Conservation (phyloP, 352 stramenopile species). For the Phytophthora vignae region DNA sequence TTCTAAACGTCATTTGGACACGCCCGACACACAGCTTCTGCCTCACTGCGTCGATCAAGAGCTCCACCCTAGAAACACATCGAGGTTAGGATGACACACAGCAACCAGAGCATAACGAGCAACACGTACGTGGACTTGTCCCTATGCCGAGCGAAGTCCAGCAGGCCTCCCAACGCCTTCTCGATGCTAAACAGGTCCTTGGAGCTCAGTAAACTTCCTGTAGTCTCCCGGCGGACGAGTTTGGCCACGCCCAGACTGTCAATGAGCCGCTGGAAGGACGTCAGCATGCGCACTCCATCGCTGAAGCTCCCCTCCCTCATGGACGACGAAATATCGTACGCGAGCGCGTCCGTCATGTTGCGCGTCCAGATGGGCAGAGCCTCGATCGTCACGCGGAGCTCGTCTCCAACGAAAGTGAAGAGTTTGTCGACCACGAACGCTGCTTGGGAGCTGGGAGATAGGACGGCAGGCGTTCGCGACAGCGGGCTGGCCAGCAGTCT, state of each 20-base stretch:
- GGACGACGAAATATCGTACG: conserved; percentile 60
- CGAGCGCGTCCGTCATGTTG: conserved; percentile 57
- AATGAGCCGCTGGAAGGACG: conserved; percentile 67
- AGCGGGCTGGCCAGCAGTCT: conserved; percentile 33
- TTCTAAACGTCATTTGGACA: conserved; percentile 77
- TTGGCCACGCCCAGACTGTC: conserved; percentile 58
- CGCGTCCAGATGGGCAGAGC: conserved; percentile 63
- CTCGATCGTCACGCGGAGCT: conserved; percentile 47
- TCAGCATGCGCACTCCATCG: conserved; percentile 65
- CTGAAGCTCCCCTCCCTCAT: conserved; percentile 52
- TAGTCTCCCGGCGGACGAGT: conserved; percentile 65
- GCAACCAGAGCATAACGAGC: neutral
- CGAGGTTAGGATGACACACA: neutral
- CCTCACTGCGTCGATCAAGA: conserved; percentile 72
- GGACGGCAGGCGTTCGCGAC: conserved; percentile 34
- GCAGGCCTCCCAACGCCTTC: conserved; percentile 59
- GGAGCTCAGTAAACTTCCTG: conserved; percentile 57
- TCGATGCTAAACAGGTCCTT: conserved; percentile 71
- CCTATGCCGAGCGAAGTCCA: conserved; percentile 71
- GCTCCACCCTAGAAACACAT: conserved; percentile 47
- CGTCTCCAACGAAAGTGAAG: conserved; percentile 58
- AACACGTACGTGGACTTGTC: conserved; percentile 64
- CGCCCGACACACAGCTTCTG: conserved; percentile 78
- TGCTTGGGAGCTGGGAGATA: conserved; percentile 59
- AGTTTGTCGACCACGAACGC: conserved; percentile 62